Percentiles rank a stretch among this genome's conserved stretches.
phyloP scores from a whole-genome alignment of 164 flowering plant species.

The Vitis amurensis region DNA sequence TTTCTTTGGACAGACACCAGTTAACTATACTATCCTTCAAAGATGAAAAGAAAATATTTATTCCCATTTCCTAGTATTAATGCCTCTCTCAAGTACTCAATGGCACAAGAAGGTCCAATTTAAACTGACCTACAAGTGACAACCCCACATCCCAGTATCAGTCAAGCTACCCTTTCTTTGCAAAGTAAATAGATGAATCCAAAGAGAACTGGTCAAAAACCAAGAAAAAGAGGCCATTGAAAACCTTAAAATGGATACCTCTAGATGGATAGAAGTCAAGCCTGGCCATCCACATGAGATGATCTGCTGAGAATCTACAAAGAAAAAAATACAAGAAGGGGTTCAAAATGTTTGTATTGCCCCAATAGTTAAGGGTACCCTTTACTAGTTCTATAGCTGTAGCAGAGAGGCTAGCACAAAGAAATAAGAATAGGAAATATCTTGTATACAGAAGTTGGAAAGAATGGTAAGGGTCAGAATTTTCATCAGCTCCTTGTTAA shows the following conservation, averaged over 20 bases:
- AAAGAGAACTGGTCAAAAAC: neutral
- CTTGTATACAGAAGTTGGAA: neutral
- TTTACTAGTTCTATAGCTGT: too few species aligned
- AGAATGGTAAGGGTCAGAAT: neutral
- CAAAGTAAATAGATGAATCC: neutral
- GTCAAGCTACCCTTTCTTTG: neutral
- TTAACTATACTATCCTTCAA: neutral
- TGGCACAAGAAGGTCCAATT: neutral
- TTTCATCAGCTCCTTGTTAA: neutral
- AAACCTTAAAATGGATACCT: slow-evolving; percentile 33
- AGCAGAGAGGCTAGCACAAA: neutral
- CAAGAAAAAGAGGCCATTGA: slow-evolving; percentile 1
- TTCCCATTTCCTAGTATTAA: neutral
- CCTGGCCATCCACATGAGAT: slow-evolving; percentile 87
- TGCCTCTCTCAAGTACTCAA: neutral
- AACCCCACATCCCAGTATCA: neutral
- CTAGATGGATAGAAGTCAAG: slow-evolving; percentile 62
- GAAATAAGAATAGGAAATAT: neutral
- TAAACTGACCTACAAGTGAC: neutral
- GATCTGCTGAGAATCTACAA: slow-evolving; percentile 63
- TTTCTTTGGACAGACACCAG: neutral
- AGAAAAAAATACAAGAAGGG: slow-evolving; percentile 1
- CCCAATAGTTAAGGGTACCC: too few species aligned
- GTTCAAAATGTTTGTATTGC: neutral
- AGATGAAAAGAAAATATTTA: neutral